Conservation (phyloP, 2,329 filamentous ascomycete species). For the Pseudophaeomoniella oleicola region DNA sequence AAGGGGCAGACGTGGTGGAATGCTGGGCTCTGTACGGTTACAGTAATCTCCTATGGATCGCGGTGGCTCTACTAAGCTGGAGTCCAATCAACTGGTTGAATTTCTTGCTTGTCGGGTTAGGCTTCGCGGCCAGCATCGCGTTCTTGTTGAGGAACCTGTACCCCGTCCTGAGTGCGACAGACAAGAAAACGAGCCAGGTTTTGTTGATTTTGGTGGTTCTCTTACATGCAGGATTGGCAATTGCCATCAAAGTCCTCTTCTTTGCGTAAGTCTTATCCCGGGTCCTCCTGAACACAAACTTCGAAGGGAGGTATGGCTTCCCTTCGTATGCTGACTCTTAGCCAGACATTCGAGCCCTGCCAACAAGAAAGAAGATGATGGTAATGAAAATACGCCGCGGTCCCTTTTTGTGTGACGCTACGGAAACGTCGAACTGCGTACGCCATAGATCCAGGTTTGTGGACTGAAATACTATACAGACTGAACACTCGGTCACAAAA, state of each 20-base stretch:
- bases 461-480: too few species aligned
- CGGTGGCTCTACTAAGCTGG: conserved; percentile 83
- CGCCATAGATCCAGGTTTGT: too few species aligned
- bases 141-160: conserved; percentile 80
- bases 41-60: conserved; percentile 93
- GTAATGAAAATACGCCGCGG: conserved; percentile 14
- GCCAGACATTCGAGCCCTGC: conserved; percentile 48
- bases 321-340: conserved; percentile 1
- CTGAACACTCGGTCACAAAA: too few species aligned
- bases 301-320: not conserved
- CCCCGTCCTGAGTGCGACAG: conserved; percentile 83
- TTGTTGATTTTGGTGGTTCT: conserved; percentile 70
- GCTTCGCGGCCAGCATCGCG: conserved; percentile 66
- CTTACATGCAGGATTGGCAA: conserved; percentile 75
- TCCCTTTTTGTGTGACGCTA: not conserved
- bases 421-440: too few species aligned
- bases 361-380: conserved; percentile 21
- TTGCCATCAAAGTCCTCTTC: conserved; percentile 94
- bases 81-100: conserved; percentile 75
- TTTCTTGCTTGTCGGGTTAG: conserved; percentile 81
- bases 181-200: conserved; percentile 79
- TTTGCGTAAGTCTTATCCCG: conserved; percentile 48
- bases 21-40: conserved; percentile 95
- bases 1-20: conserved; percentile 83
- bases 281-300: not conserved